Evolutionary conservation across 164 flowering plant genomes (phyloP).

Genomic region (Piper betle): DNA sequence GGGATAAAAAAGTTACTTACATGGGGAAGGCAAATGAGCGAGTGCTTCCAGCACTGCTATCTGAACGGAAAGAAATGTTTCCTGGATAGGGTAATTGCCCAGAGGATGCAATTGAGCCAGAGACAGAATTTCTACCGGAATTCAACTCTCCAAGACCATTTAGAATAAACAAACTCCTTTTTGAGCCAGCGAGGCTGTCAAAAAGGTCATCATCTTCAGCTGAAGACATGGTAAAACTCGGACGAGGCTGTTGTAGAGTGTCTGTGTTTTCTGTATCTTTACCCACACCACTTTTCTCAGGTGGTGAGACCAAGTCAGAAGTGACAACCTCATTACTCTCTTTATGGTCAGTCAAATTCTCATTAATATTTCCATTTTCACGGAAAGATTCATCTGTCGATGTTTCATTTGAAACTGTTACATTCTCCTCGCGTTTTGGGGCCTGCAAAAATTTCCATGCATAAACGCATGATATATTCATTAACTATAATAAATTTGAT

Average conservation of each 20-base stretch:
- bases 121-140: slow-evolving; percentile 34
- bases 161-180: slow-evolving; percentile 19
- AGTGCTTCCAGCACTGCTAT: slow-evolving; percentile 44
- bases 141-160: slow-evolving; percentile 34
- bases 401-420: slow-evolving; percentile 5
- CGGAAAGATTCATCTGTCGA: slow-evolving; percentile 9
- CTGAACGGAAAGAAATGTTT: slow-evolving; percentile 31
- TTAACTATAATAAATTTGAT: too few relatives aligned
- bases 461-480: background rate
- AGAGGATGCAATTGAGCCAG: slow-evolving; percentile 35
- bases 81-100: slow-evolving; percentile 60
- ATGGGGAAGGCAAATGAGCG: slow-evolving; percentile 53
- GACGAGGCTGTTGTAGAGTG: slow-evolving; percentile 10
- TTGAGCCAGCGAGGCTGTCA: slow-evolving; percentile 15
- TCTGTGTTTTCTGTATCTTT: slow-evolving; percentile 13
- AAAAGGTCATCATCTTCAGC: slow-evolving; percentile 18
- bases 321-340: slow-evolving; percentile 34
- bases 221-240: slow-evolving; percentile 7
- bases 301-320: slow-evolving; percentile 18
- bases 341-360: slow-evolving; percentile 15
- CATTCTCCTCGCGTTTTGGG: slow-evolving; percentile 10
- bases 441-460: slow-evolving; percentile 16
- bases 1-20: slow-evolving; percentile 17
- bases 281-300: slow-evolving; percentile 11
- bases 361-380: slow-evolving; percentile 5